These are phyloP conservation scores for Fusarium brevicatenulatum DNA, from an alignment of 2,329 filamentous ascomycete species.

Conservation along the genomic window DNA sequence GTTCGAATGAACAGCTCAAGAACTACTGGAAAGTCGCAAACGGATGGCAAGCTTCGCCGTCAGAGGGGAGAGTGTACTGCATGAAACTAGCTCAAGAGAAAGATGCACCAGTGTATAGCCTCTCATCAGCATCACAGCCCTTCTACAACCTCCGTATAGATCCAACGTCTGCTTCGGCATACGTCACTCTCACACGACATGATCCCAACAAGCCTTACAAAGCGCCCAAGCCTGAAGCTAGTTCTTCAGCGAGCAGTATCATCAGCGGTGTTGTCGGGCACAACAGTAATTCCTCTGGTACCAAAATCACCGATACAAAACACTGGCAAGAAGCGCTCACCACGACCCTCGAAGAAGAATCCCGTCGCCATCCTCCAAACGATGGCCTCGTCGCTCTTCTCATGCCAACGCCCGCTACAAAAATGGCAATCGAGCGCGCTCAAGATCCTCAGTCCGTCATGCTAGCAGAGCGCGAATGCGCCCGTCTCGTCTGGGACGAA, in stretches of 20 bases:
- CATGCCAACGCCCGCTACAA: slow-evolving; percentile 73
- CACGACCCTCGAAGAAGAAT: slow-evolving; percentile 67
- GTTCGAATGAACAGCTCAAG: slow-evolving; percentile 69
- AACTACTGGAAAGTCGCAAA: slow-evolving; percentile 76
- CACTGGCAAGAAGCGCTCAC: slow-evolving; percentile 67
- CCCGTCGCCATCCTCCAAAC: slow-evolving; percentile 63
- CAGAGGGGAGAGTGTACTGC: slow-evolving; percentile 69
- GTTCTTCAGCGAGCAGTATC: slow-evolving; percentile 43
- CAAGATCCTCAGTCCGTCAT: slow-evolving; percentile 68
- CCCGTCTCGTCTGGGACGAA: slow-evolving; percentile 76
- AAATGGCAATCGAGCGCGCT: slow-evolving; percentile 69
- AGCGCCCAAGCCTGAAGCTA: slow-evolving; percentile 48
- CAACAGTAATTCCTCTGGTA: slow-evolving; percentile 40
- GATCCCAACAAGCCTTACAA: slow-evolving; percentile 69
- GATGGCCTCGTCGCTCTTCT: slow-evolving; percentile 74
- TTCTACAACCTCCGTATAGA: slow-evolving; percentile 74
- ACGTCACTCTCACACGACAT: slow-evolving; percentile 67
- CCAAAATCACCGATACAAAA: slow-evolving; percentile 52
- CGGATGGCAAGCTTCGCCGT: slow-evolving; percentile 71
- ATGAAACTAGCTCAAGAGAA: slow-evolving; percentile 65
- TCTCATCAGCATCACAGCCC: slow-evolving; percentile 69
- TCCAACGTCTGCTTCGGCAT: slow-evolving; percentile 71
- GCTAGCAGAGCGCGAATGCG: slow-evolving; percentile 75
- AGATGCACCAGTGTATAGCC: slow-evolving; percentile 73
- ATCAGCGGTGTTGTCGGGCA: slow-evolving; percentile 48